Conservation (phyloP, 495 filamentous ascomycete species). For the Aspergillus conjunctus region DNA sequence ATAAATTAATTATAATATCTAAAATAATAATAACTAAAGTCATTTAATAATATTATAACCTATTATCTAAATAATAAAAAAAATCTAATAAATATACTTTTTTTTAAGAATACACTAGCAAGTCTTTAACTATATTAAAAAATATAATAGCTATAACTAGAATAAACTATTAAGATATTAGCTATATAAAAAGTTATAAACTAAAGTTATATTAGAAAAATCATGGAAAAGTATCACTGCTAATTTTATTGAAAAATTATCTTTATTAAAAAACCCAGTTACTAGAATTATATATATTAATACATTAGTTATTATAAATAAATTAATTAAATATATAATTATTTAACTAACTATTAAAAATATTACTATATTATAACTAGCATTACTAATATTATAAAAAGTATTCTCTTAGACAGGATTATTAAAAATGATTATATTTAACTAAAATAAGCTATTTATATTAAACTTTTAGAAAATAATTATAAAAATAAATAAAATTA, state of each 20-base stretch:
- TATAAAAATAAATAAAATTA: too few relatives aligned
- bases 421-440: too few relatives aligned
- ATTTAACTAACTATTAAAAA: neutral
- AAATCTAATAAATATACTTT: neutral
- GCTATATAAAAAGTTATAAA: neutral
- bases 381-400: too few relatives aligned
- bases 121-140: neutral
- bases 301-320: neutral
- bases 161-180: too few relatives aligned
- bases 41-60: neutral
- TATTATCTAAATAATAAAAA: constrained; percentile 9
- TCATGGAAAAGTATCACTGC: neutral
- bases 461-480: too few relatives aligned
- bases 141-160: too few relatives aligned
- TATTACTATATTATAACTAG: too few relatives aligned
- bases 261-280: neutral
- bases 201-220: neutral
- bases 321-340: neutral
- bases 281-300: neutral
- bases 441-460: too few relatives aligned
- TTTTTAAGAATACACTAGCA: neutral
- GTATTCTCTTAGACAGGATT: too few relatives aligned
- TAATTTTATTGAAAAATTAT: neutral
- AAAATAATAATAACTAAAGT: too few relatives aligned
- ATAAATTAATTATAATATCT: neutral